These are phyloP conservation scores for Pouteria glomerata DNA, from an alignment of 148 eudicot species.

Conservation along the genomic window DNA sequence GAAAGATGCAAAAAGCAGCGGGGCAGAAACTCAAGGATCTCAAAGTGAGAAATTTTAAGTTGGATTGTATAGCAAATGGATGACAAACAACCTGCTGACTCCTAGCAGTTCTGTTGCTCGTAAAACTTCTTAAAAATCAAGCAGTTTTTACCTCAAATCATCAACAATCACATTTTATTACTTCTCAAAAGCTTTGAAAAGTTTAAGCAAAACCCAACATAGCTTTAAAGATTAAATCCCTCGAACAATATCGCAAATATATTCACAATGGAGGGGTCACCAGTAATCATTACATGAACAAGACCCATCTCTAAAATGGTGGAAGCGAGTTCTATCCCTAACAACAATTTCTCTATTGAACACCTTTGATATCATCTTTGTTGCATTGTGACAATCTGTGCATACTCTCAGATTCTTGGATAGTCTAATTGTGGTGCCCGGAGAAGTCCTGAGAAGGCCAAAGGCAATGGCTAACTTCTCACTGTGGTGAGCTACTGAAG, in stretches of 20 bases:
- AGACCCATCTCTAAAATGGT: constrained; percentile 37
- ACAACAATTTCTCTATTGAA: constrained; percentile 31
- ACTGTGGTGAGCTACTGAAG: constrained; percentile 37
- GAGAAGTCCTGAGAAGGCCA: constrained; percentile 32
- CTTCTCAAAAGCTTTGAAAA: too few relatives aligned
- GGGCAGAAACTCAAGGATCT: background rate
- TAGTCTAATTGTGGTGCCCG: constrained; percentile 27
- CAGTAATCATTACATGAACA: constrained; percentile 42
- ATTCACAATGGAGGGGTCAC: too few relatives aligned
- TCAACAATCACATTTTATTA: too few relatives aligned
- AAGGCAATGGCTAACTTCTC: constrained; percentile 43
- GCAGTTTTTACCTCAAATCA: background rate
- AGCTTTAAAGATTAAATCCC: background rate
- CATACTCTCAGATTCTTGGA: constrained; percentile 37
- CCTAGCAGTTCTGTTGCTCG: background rate
- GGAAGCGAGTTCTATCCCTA: constrained; percentile 35
- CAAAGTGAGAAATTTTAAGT: background rate
- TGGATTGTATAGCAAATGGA: background rate
- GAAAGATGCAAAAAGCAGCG: background rate
- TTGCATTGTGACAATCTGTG: constrained; percentile 36
- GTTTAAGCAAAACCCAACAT: too few relatives aligned
- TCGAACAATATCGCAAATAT: too few relatives aligned
- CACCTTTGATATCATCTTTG: constrained; percentile 30
- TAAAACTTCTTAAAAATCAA: background rate
- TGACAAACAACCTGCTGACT: background rate